A percentile compares a stretch with the other conserved stretches of the same genome.
Conservation (phyloP, 495 filamentous ascomycete genomes). For the Talaromyces stipitatus region DNA sequence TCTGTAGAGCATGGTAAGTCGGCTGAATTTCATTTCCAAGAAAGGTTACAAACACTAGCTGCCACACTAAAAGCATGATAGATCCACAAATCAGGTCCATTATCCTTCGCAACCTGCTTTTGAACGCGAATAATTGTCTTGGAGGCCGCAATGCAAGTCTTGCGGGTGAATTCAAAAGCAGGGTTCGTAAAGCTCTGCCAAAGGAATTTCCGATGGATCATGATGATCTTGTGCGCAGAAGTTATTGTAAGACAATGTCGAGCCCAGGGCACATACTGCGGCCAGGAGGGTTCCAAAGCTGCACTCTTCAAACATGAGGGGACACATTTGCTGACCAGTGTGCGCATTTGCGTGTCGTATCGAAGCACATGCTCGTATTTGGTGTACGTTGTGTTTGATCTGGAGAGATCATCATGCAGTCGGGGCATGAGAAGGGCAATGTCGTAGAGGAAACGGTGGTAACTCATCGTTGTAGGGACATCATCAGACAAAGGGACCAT, state of each 20-base stretch:
- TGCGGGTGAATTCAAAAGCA: slow-evolving; percentile 30
- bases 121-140: slow-evolving; percentile 39
- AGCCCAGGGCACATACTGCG: slow-evolving; percentile 31
- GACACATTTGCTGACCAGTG: slow-evolving; percentile 22
- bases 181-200: slow-evolving; percentile 34
- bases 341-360: slow-evolving; percentile 34
- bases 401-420: slow-evolving; percentile 31
- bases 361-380: slow-evolving; percentile 39
- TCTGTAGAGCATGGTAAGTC: slow-evolving; percentile 11
- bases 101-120: slow-evolving; percentile 20
- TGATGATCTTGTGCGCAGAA: slow-evolving; percentile 42
- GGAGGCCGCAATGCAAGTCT: slow-evolving; percentile 35
- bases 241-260: slow-evolving; percentile 33
- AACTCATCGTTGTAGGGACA: slow-evolving; percentile 29
- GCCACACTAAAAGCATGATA: slow-evolving; percentile 26
- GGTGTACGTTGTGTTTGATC: slow-evolving; percentile 19
- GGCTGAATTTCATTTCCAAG: no score
- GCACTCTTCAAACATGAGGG: slow-evolving; percentile 26
- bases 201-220: slow-evolving; percentile 42
- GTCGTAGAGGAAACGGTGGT: slow-evolving; percentile 29
- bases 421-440: slow-evolving; percentile 35
- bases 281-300: slow-evolving; percentile 27
- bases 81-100: slow-evolving; percentile 34
- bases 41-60: no score
- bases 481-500: slow-evolving; percentile 23